Evolutionary conservation across 176 grass and related monocot genomes (phyloP).

Genomic region (Coix lacrymajobi): DNA sequence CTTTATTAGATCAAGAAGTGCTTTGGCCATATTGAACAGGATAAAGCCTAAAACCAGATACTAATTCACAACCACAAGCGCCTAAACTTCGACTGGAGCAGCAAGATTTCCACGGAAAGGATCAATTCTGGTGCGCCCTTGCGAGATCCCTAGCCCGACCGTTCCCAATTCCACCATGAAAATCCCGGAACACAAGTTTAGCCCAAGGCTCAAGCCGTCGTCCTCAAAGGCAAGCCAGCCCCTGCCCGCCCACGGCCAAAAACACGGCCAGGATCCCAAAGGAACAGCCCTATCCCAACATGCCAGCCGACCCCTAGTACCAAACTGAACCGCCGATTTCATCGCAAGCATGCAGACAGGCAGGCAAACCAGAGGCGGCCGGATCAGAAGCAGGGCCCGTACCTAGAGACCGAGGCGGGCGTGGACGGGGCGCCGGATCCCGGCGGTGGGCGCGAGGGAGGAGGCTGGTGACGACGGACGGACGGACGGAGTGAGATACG

Average conservation of each 20-base stretch:
- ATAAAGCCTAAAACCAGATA: not conserved
- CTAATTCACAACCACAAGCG: not conserved
- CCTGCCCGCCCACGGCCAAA: not conserved
- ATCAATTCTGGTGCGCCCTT: not conserved
- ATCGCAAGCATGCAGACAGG: not conserved
- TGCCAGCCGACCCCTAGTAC: not conserved
- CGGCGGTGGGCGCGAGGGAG: slow-evolving; percentile 41
- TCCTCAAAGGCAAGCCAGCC: not conserved
- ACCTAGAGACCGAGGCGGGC: slow-evolving; percentile 26
- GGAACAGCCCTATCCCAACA: not conserved
- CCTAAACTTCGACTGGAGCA: not conserved
- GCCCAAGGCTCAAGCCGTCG: not conserved
- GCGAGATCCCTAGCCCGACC: slow-evolving; percentile 12
- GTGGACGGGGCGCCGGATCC: slow-evolving; percentile 5
- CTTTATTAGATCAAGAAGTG: not conserved
- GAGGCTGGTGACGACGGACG: not conserved
- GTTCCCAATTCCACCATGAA: not conserved
- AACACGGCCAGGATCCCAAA: not conserved
- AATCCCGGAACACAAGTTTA: not conserved
- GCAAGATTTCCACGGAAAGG: not conserved
- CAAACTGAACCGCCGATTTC: not conserved
- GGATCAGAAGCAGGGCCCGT: not conserved
- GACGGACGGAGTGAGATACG: not conserved
- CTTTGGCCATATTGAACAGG: not conserved
- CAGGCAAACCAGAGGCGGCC: not conserved